Evolutionary conservation across 1,284 basidiomycete species (phyloP).

Genomic region (Irpex lacteus): DNA sequence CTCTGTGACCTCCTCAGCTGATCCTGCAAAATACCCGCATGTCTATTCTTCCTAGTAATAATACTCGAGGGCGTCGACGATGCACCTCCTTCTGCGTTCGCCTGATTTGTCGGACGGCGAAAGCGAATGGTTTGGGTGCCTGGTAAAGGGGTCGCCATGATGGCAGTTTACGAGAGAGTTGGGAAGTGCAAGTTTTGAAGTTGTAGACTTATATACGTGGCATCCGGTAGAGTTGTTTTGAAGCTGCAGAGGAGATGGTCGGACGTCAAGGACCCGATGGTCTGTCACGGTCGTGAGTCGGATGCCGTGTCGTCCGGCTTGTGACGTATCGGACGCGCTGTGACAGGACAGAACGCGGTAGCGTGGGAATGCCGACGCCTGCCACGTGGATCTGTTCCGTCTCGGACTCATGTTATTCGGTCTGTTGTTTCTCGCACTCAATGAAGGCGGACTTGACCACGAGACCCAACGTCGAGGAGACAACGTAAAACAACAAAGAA

Average conservation of each 20-base stretch:
- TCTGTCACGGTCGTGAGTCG: neutral
- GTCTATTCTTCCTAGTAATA: conserved; percentile 33
- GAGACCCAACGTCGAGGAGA: too few species aligned
- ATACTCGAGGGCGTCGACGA: conserved; percentile 15
- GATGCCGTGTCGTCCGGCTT: neutral
- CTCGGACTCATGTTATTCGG: too few species aligned
- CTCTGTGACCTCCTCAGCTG: conserved; percentile 69
- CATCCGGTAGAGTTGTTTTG: neutral
- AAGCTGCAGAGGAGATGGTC: neutral
- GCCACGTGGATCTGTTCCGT: too few species aligned
- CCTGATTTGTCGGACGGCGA: conserved; percentile 41
- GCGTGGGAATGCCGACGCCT: too few species aligned
- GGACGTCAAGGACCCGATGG: neutral
- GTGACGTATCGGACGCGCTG: neutral
- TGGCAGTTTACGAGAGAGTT: neutral
- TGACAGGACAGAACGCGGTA: neutral
- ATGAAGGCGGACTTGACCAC: too few species aligned
- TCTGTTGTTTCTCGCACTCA: too few species aligned
- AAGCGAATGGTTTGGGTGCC: conserved; percentile 53
- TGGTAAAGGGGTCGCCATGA: conserved; percentile 19
- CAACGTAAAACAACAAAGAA: too few species aligned
- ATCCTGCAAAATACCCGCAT: conserved; percentile 73
- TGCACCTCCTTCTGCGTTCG: conserved; percentile 17
- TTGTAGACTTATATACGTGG: neutral
- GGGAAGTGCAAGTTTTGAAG: neutral